phyloP scores from a whole-genome alignment of 2,329 filamentous ascomycete species.

The Xylaria sp. region DNA sequence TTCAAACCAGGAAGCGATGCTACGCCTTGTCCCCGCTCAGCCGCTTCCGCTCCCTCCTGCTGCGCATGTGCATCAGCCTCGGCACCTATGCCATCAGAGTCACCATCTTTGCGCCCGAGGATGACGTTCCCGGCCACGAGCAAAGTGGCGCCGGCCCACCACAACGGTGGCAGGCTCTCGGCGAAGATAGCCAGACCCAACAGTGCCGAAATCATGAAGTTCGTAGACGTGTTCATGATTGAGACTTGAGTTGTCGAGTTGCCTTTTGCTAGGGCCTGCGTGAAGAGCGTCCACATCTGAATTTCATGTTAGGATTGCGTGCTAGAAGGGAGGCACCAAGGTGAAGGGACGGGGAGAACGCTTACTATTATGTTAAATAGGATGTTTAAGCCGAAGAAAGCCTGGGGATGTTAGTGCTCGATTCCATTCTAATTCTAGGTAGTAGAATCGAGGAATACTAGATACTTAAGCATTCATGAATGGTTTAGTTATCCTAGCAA shows the following conservation, averaged over 20 bases:
- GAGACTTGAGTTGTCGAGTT: slow-evolving; percentile 82
- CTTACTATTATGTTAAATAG: slow-evolving; percentile 73
- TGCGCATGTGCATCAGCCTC: slow-evolving; percentile 28
- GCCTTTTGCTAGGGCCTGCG: slow-evolving; percentile 77
- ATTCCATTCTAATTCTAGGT: neutral
- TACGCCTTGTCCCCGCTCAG: slow-evolving; percentile 15
- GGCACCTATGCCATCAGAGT: slow-evolving; percentile 1
- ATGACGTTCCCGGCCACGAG: slow-evolving; percentile 82
- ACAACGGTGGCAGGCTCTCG: slow-evolving; percentile 76
- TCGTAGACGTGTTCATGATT: slow-evolving; percentile 84
- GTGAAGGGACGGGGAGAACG: slow-evolving; percentile 21
- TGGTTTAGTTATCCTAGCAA: neutral
- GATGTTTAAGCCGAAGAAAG: slow-evolving; percentile 80
- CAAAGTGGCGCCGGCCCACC: slow-evolving; percentile 79
- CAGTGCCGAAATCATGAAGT: slow-evolving; percentile 82
- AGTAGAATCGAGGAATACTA: neutral
- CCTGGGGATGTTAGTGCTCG: slow-evolving; percentile 53
- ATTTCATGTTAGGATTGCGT: neutral
- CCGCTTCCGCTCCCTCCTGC: slow-evolving; percentile 3
- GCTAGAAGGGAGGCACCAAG: slow-evolving; percentile 18
- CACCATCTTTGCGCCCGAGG: slow-evolving; percentile 70
- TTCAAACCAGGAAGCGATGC: slow-evolving; percentile 20
- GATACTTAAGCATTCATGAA: neutral
- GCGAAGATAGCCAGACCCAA: slow-evolving; percentile 77
- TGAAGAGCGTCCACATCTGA: slow-evolving; percentile 85